phyloP scores from a whole-genome alignment of 2,329 filamentous ascomycete species.

The Diaporthe ilicicola region DNA sequence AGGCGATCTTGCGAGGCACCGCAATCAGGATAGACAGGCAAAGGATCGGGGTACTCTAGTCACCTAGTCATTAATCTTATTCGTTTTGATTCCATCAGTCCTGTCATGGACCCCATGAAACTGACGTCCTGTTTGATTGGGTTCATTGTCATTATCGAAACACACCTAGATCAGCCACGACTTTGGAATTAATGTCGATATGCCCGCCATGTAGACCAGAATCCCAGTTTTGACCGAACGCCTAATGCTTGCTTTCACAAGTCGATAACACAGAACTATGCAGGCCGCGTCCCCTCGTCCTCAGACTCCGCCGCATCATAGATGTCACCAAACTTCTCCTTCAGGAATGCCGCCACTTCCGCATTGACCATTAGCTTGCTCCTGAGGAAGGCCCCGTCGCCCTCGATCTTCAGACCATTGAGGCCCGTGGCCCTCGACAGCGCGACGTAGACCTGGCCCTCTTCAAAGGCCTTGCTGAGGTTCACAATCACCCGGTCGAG shows the following conservation, averaged over 20 bases:
- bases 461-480: slow-evolving; percentile 59
- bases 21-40: neutral
- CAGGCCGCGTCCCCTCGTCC: neutral
- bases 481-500: slow-evolving; percentile 66
- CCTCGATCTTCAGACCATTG: slow-evolving; percentile 54
- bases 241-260: neutral
- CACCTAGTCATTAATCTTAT: neutral
- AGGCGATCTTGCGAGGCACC: neutral
- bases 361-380: slow-evolving; percentile 43
- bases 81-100: neutral
- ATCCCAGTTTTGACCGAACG: too few relatives aligned
- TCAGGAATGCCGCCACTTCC: slow-evolving; percentile 46
- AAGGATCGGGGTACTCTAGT: neutral
- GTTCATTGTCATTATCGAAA: neutral
- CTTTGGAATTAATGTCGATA: neutral
- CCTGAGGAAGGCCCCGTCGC: slow-evolving; percentile 39
- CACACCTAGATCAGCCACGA: neutral
- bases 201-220: neutral
- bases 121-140: too few relatives aligned
- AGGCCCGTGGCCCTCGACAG: slow-evolving; percentile 63
- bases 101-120: neutral
- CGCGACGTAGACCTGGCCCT: slow-evolving; percentile 71
- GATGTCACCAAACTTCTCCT: slow-evolving; percentile 44
- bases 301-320: neutral
- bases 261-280: neutral